Evolutionary conservation across 75 land plant species (phyloP), one percentile per base, ranked within the genome.

Genomic region (Pseudotsuga menziesii): DNA sequence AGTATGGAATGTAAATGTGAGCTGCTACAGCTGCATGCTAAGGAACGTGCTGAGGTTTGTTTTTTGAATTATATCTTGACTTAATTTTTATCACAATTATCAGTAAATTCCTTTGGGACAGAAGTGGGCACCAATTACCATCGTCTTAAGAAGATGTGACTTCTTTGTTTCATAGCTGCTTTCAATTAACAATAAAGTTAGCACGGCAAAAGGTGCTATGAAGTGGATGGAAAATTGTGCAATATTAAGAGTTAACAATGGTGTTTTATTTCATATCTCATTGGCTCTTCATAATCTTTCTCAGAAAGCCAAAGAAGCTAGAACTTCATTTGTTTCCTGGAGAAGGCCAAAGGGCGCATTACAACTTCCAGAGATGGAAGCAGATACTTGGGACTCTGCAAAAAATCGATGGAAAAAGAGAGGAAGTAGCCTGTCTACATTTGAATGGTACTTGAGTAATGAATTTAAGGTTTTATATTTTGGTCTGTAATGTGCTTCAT

Each of bases 1-100:
- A 89, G 94, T 79, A 82, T 85, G 76, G 91, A 91, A 59, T 91
- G 94, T 86, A 91, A 91, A 80, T 58, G 69, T 52, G 91, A 84
- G 79, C 58, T 87, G 19, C 71, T 89, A 63, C 56, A 80, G 74
- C 76, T 23, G 35, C 80, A 75, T 25, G 78, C 80, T 19, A 69
- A 69, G 41, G 72, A 69, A 41, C 44, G n/a, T 8, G 54, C 72
- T 7, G 13, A 69, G 72, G 72, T 69, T 69, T 11, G n/a, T 20
- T 69, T 72, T 23, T 44, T 3, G 71, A 75, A 56, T 19, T 55
- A 16, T 48, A 36, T 66, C 16, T 36, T 17, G 22, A 62, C 16
- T 35, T 35, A 5, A 69, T 41, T 69, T 36, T 2, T 20, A 69
- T n/a, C 17, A 69, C 32, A 69, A n/a, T 2, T 39, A 20, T n/a